phyloP scores from a whole-genome alignment of 768 basidiomycete species.

The Mycena maculata region DNA sequence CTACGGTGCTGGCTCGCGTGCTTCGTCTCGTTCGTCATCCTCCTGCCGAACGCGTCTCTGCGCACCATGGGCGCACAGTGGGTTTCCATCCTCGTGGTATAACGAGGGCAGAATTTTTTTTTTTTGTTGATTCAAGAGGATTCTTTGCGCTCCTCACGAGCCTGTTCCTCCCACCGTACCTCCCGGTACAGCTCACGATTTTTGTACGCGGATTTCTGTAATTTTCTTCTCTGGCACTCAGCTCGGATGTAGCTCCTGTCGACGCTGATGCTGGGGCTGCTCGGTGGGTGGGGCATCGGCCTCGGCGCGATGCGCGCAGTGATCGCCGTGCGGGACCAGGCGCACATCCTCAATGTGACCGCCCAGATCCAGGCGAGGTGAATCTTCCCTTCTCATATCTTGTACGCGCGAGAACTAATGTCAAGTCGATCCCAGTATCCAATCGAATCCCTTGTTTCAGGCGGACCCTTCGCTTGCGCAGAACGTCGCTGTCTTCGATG shows the following conservation, averaged over 20 bases:
- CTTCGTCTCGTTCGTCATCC: conserved; percentile 52
- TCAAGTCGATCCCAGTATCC: conserved; percentile 26
- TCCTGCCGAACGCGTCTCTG: conserved; percentile 54
- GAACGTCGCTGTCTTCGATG: conserved; percentile 57
- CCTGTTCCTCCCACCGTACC: conserved; percentile 60
- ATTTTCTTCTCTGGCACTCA: neutral
- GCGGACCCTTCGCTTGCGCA: conserved; percentile 53
- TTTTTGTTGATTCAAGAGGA: conserved; percentile 41
- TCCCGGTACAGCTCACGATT: conserved; percentile 61
- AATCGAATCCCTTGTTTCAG: conserved; percentile 41
- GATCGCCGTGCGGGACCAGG: conserved; percentile 50
- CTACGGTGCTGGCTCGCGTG: conserved; percentile 55
- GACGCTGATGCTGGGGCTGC: conserved; percentile 60
- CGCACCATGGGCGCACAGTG: conserved; percentile 54
- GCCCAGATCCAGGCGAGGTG: conserved; percentile 48
- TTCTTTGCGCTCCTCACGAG: conserved; percentile 58
- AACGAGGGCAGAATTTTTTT: neutral
- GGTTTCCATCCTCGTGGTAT: conserved; percentile 25
- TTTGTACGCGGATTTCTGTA: conserved; percentile 49
- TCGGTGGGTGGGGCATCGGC: conserved; percentile 67
- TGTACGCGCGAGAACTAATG: too few relatives aligned
- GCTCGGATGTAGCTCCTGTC: conserved; percentile 44
- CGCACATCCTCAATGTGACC: conserved; percentile 42
- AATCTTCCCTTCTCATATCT: conserved; percentile 13
- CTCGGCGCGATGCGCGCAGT: conserved; percentile 65